Base-by-base conservation (phyloP, 768 basidiomycete species). In the Lactifluus echinatus region DNA sequence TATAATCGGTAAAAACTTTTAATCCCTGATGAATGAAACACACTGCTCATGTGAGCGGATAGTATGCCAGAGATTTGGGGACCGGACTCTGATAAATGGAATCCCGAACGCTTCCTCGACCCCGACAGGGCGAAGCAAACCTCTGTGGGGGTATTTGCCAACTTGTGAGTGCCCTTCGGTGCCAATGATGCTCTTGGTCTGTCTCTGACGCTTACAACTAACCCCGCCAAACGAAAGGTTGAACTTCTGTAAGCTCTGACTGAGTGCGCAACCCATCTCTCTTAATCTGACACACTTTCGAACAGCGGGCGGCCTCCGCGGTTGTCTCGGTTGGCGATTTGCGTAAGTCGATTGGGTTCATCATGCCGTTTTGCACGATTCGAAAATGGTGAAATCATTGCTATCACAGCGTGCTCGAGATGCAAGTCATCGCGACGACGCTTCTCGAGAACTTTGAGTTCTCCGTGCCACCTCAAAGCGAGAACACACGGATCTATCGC, bases 211-310 rank as follows among this genome's bases (percentile, higher is more conserved):
- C 24, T 19, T 2, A 10, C n/a, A 8, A 59, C 39, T 4, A 11
- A 26, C 10, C 40, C 14, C n/a, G n/a, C n/a, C n/a, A n/a, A 24
- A 33, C 5, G n/a, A 56, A 43, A 63, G 59, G 42, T 23, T 63
- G 54, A 63, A 49, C 46, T 63, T 63, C 39, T 63, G 61, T 63
- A 23, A 53, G 61, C 44, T 11, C n/a, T n/a, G n/a, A n/a, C n/a
- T 8, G 29, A 15, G 23, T 21, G 7, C n/a, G n/a, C 14, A 4
- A 5, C 8, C n/a, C 37, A 40, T 36, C 17, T 6, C 17, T 31
- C 11, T 19, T 49, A 11, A 8, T 33, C 37, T 63, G 50, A 63
- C 34, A 3, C 19, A 12, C 31, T 5, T n/a, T 53, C 31, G 39
- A 21, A 6, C 21, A 56, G 59, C 59, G 29, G 59, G 44, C 21